phyloP scores from a whole-genome alignment of 2,329 filamentous ascomycete species.

The Exophiala oligosperma region DNA sequence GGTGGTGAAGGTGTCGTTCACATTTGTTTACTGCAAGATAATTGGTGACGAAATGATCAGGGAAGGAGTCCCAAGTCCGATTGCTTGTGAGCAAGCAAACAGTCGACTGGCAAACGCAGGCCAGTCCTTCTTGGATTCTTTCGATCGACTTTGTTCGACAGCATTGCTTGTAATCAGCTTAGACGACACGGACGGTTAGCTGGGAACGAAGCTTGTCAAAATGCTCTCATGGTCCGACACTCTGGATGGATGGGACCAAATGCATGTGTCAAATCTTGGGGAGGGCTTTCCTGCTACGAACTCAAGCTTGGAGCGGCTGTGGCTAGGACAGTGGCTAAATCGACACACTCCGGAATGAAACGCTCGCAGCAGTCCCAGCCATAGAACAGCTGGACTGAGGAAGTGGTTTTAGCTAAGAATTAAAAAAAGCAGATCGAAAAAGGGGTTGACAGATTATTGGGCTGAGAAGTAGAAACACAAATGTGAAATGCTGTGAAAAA shows the following conservation, averaged over 20 bases:
- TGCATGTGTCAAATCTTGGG: background rate
- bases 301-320: background rate
- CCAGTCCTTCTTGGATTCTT: slow-evolving; percentile 18
- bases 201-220: background rate
- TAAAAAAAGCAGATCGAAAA: background rate
- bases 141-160: slow-evolving; percentile 2
- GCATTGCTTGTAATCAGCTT: slow-evolving; percentile 6
- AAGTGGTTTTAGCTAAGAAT: background rate
- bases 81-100: background rate
- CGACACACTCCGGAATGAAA: background rate
- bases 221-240: background rate
- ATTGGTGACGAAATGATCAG: too few species aligned
- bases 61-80: background rate
- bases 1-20: too few species aligned
- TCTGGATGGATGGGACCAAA: background rate
- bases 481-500: background rate
- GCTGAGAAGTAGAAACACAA: background rate
- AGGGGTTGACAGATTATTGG: background rate
- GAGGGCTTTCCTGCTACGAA: background rate
- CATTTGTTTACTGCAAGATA: too few species aligned
- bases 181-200: background rate
- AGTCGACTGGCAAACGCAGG: background rate
- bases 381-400: background rate
- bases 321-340: background rate
- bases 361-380: background rate